phyloP scores from a whole-genome alignment of 768 basidiomycete species.

The Rhodotorula toruloides region DNA sequence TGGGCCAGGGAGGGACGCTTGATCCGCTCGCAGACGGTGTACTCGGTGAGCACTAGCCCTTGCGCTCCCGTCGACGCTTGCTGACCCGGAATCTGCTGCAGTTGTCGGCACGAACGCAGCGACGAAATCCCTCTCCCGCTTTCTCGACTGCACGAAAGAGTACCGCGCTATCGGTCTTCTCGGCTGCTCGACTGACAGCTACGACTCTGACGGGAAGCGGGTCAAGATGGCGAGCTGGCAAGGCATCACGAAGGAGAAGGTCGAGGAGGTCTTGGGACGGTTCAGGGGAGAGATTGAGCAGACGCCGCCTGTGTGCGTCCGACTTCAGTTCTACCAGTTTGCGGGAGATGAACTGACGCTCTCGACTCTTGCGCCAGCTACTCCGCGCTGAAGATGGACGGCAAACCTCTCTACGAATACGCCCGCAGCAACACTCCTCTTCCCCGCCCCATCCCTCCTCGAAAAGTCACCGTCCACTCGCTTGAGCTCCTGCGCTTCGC shows the following conservation, averaged over 20 bases:
- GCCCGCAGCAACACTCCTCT: conserved; percentile 84
- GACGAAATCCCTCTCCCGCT: conserved; percentile 76
- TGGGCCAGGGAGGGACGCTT: conserved; percentile 89
- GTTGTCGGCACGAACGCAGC: conserved; percentile 85
- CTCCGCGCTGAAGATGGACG: conserved; percentile 98
- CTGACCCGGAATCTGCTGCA: conserved; percentile 43
- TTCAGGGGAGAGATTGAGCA: conserved; percentile 87
- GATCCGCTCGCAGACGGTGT: conserved; percentile 97
- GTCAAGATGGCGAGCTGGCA: conserved; percentile 71
- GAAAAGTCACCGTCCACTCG: conserved; percentile 73
- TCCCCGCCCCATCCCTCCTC: conserved; percentile 86
- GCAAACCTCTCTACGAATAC: conserved; percentile 89
- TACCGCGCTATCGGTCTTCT: conserved; percentile 84
- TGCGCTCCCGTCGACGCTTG: neutral
- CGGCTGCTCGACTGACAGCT: conserved; percentile 90
- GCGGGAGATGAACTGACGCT: too few species aligned
- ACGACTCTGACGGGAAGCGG: conserved; percentile 80
- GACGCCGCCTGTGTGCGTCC: conserved; percentile 76
- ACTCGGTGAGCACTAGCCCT: conserved; percentile 57
- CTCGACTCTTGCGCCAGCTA: conserved; percentile 56
- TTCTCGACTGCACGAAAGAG: conserved; percentile 89
- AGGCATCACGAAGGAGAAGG: conserved; percentile 63
- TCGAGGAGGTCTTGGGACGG: conserved; percentile 62
- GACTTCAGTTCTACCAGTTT: too few species aligned
- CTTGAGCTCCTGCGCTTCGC: conserved; percentile 75